Evolutionary conservation across 1,139 yeast species (phyloP).

Genomic region (Nakaseomyces glabratus): DNA sequence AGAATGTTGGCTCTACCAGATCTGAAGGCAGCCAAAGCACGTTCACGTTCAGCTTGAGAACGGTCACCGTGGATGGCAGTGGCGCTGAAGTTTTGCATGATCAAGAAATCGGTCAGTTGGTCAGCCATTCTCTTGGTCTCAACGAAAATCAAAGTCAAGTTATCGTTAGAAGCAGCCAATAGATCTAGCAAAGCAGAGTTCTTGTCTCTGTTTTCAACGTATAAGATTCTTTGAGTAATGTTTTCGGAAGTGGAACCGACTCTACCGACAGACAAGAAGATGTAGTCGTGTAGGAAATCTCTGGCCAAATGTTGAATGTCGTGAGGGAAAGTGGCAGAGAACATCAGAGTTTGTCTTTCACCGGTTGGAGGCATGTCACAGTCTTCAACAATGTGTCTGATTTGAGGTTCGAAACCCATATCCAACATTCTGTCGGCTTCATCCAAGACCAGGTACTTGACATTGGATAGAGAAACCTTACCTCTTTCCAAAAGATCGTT

Average conservation of each 20-base stretch:
- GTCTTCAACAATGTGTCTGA: conserved; percentile 94
- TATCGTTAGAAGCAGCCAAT: conserved; percentile 61
- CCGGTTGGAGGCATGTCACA: conserved; percentile 93
- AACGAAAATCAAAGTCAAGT: conserved; percentile 87
- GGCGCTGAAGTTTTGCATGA: conserved; percentile 86
- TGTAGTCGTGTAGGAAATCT: conserved; percentile 91
- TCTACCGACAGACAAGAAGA: conserved; percentile 94
- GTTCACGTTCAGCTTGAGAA: conserved; percentile 95
- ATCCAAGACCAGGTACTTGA: conserved; percentile 89
- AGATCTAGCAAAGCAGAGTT: conserved; percentile 85
- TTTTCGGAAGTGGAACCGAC: conserved; percentile 97
- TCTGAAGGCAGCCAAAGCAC: conserved; percentile 67
- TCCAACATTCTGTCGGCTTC: conserved; percentile 99
- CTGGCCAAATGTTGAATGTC: conserved; percentile 96
- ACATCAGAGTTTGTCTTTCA: conserved; percentile 93
- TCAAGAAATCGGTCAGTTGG: conserved; percentile 82
- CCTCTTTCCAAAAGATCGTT: conserved; percentile 95
- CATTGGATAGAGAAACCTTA: conserved; percentile 76
- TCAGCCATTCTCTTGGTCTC: conserved; percentile 99
- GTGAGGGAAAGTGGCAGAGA: conserved; percentile 97
- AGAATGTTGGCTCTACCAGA: conserved; percentile 53
- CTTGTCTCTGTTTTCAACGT: conserved; percentile 94
- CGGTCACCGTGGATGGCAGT: conserved; percentile 99
- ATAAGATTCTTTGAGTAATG: conserved; percentile 85
- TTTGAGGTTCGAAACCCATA: conserved; percentile 99